A percentile compares a stretch with the other conserved stretches of the same genome.
Evolutionary conservation across 2,329 filamentous ascomycete genomes (phyloP).

Genomic region (Fusarium scirpi): DNA sequence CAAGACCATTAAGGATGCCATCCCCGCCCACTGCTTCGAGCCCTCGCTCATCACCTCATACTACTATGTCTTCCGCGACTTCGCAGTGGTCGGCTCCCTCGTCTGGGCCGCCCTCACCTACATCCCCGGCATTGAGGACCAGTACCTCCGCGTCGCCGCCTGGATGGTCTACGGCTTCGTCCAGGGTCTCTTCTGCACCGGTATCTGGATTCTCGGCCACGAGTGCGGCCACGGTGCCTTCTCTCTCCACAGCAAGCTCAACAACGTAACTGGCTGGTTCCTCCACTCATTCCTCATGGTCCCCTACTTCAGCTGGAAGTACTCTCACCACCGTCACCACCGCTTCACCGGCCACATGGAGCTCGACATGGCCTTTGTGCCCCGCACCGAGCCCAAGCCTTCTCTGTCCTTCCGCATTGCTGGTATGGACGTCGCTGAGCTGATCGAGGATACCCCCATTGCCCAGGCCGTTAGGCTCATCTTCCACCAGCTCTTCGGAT

Average conservation of each 20-base stretch:
- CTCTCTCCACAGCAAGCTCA: slow-evolving; percentile 66
- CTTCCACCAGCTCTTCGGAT: slow-evolving; percentile 73
- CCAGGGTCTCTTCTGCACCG: slow-evolving; percentile 75
- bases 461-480: slow-evolving; percentile 66
- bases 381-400: slow-evolving; percentile 57
- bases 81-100: slow-evolving; percentile 61
- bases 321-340: slow-evolving; percentile 77
- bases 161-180: slow-evolving; percentile 72
- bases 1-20: slow-evolving; percentile 57
- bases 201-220: slow-evolving; percentile 78
- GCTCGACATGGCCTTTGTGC: slow-evolving; percentile 75
- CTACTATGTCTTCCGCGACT: slow-evolving; percentile 68
- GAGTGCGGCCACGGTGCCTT: slow-evolving; percentile 79
- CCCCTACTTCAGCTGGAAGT: slow-evolving; percentile 80
- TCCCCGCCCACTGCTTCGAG: slow-evolving; percentile 72
- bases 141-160: slow-evolving; percentile 57
- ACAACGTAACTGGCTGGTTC: slow-evolving; percentile 72
- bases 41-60: slow-evolving; percentile 64
- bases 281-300: slow-evolving; percentile 75
- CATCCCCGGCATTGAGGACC: slow-evolving; percentile 63
- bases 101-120: slow-evolving; percentile 64
- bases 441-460: slow-evolving; percentile 73
- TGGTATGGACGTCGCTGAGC: slow-evolving; percentile 61
- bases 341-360: slow-evolving; percentile 75
- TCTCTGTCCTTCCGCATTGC: slow-evolving; percentile 52